Evolutionary conservation across 2,329 filamentous ascomycete species (phyloP), one percentile per base, ranked within the genome.

Genomic region (Botrytis aclada): DNA sequence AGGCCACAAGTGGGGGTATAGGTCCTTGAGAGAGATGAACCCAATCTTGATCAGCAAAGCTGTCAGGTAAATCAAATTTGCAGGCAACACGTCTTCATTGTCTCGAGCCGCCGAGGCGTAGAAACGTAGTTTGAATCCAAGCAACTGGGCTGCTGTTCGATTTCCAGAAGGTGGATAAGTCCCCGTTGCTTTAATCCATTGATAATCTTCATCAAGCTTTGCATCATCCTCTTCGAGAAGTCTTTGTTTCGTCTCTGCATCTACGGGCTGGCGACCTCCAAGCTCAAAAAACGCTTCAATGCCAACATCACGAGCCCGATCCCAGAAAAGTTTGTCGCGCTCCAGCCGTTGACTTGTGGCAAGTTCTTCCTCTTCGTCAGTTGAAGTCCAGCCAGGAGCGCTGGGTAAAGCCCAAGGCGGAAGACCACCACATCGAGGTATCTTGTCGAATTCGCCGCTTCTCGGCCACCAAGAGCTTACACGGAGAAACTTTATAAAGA

Each of bases 381-480:
- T 90, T 20, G 88, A 86, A 37, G 83, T 84, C 86, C 88, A 93
- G 12, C 87, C 86, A 8, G 86, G 81, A 63, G 89, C 93, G 22
- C 88, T 89, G 18, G 95, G 94, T 37, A 93, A 84, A 22, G 95
- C 95, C 95, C 96, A 98, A 41, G 86, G 85, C 0, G 95, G 96
- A n/a, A 98, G 84, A 0, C 93, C 91, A 4, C 88, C 87, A 22
- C 88, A 84, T 65, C 80, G 62, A 81, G 79, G 64, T 80, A 80
- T 76, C 32, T 77, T 84, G 63, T 88, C 83, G 34, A 84, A 83
- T 61, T 86, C 84, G 18, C 85, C 80, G 45, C 88, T 89, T 67
- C 90, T 89, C 2, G 96, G 96, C 96, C 96, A 99, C 96, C 96
- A 99, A 37, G 95, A 97, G 83, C 95, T 98, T 73, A 91, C 90